Conservation (phyloP, 306 rosid species). For the Senna siamea region DNA sequence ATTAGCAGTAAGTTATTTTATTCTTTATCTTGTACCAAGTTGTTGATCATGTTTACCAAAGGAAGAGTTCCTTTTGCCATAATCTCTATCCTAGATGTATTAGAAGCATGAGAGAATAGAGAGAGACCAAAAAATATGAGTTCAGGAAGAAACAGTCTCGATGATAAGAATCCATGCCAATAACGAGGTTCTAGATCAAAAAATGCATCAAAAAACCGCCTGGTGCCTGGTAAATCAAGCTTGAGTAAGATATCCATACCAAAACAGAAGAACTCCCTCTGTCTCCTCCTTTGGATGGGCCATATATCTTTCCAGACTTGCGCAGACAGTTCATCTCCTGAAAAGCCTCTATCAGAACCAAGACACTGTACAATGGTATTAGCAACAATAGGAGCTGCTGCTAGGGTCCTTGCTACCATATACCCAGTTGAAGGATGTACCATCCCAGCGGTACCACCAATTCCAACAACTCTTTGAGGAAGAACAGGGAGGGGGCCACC, state of each 20-base stretch:
- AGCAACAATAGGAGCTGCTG: slow-evolving; percentile 93
- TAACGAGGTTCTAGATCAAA: slow-evolving; percentile 92
- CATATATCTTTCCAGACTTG: slow-evolving; percentile 91
- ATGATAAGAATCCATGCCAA: slow-evolving; percentile 98
- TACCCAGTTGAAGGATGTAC: slow-evolving; percentile 99
- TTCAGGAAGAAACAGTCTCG: slow-evolving; percentile 92
- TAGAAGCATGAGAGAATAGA: slow-evolving; percentile 90
- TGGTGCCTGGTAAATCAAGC: slow-evolving; percentile 86
- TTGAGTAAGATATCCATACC: slow-evolving; percentile 95
- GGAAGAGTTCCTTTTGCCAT: slow-evolving; percentile 97
- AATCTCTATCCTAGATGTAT: slow-evolving; percentile 84
- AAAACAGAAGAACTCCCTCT: slow-evolving; percentile 97
- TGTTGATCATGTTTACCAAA: slow-evolving; percentile 88
- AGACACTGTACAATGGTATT: slow-evolving; percentile 76
- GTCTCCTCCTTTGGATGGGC: slow-evolving; percentile 92
- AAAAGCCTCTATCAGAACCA: slow-evolving; percentile 59
- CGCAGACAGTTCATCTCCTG: slow-evolving; percentile 65
- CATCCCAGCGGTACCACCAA: slow-evolving; percentile 99
- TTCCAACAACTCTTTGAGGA: slow-evolving; percentile 93
- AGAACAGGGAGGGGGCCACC: slow-evolving; percentile 96
- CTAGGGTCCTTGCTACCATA: slow-evolving; percentile 97
- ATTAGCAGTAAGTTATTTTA: slow-evolving; percentile 45
- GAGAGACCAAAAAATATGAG: slow-evolving; percentile 77
- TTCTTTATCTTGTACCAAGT: slow-evolving; percentile 81
- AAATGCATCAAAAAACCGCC: slow-evolving; percentile 89